phyloP scores from a whole-genome alignment of 2,329 filamentous ascomycete species.

The Fusarium humuli region DNA sequence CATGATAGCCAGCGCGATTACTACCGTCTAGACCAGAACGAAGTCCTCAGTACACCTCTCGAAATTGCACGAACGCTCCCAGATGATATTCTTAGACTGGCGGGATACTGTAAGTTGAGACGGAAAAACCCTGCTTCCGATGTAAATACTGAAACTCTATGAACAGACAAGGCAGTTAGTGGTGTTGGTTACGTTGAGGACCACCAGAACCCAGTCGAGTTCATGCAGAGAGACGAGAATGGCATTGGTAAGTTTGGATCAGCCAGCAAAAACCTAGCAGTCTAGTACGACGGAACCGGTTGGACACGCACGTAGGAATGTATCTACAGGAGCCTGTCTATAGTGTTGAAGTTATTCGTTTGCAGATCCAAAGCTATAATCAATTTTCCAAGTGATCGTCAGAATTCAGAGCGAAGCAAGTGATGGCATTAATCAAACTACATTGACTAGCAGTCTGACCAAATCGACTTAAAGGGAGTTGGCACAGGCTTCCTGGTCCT shows the following conservation, averaged over 20 bases:
- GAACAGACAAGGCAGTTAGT: neutral
- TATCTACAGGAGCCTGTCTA: no score
- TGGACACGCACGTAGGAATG: no score
- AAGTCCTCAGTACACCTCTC: neutral
- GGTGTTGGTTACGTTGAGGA: constrained; percentile 2
- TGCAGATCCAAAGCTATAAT: no score
- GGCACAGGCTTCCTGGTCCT: neutral
- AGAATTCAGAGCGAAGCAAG: no score
- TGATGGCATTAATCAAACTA: no score
- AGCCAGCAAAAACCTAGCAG: neutral
- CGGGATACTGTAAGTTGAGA: neutral
- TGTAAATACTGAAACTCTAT: neutral
- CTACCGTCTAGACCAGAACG: neutral
- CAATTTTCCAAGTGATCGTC: no score
- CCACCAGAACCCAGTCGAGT: neutral
- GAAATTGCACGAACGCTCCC: neutral
- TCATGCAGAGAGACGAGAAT: neutral
- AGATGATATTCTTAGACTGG: neutral
- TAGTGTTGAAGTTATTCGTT: no score
- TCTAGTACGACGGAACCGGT: neutral
- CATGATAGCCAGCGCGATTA: neutral
- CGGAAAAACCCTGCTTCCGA: neutral
- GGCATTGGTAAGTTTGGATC: neutral
- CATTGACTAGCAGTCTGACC: no score
- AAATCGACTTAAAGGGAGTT: neutral